These are phyloP conservation scores for Phyllostachys edulis DNA, from an alignment of 176 grass and related monocot species.

Conservation along the genomic window DNA sequence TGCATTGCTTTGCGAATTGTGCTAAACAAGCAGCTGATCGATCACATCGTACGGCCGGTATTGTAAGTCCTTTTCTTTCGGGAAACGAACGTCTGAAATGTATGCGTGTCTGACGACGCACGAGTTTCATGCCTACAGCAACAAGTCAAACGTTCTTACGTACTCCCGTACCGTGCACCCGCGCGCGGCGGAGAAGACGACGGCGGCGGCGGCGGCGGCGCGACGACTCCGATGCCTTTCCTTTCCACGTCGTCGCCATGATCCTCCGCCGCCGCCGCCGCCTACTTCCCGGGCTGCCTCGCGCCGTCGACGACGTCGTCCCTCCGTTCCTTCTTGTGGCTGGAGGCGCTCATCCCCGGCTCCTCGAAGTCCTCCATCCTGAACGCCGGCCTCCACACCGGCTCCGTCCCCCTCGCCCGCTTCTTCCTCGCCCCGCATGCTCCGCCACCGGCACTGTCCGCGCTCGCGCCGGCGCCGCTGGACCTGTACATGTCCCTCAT, in stretches of 20 bases:
- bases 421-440: neutral
- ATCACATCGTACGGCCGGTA: neutral
- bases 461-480: neutral
- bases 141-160: neutral
- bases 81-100: neutral
- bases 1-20: neutral
- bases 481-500: slow-evolving; percentile 6
- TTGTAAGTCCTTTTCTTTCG: neutral
- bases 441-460: neutral
- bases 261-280: neutral
- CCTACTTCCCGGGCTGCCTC: neutral
- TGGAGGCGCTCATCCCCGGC: neutral
- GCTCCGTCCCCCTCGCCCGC: neutral
- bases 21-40: neutral
- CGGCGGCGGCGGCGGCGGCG: neutral
- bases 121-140: neutral
- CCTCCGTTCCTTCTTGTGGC: neutral
- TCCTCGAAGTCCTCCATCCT: slow-evolving; percentile 44
- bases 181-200: neutral
- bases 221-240: neutral
- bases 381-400: slow-evolving; percentile 34
- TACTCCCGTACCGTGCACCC: neutral
- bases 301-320: neutral
- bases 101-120: neutral
- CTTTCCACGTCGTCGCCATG: neutral